Evolutionary conservation across 257 asterid genomes (phyloP).

Genomic region (Solanum sejunctum): DNA sequence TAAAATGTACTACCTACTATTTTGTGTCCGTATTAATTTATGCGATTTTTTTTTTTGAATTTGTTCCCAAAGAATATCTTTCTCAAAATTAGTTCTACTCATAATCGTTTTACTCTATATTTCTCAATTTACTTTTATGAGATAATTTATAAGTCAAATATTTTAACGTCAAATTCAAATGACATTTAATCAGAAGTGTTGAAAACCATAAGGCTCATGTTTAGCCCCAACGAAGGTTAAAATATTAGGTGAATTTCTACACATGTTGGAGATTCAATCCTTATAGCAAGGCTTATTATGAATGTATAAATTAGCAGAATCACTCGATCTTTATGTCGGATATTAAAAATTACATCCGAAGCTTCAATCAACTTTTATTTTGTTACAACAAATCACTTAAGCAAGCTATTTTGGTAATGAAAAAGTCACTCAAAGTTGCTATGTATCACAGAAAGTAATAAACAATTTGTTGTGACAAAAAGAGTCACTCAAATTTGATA

Average conservation of each 20-base stretch:
- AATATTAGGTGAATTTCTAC: neutral
- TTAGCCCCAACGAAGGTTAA: neutral
- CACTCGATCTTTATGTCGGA: too few relatives aligned
- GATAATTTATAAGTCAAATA: too few relatives aligned
- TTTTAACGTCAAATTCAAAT: too few relatives aligned
- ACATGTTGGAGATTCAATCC: too few relatives aligned
- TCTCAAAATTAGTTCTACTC: neutral
- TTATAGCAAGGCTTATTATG: too few relatives aligned
- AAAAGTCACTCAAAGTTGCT: neutral
- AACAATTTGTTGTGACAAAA: too few relatives aligned
- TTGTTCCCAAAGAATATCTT: neutral
- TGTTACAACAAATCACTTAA: neutral
- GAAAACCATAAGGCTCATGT: rapidly evolving
- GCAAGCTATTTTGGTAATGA: neutral
- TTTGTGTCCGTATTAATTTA: neutral
- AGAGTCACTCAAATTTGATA: neutral
- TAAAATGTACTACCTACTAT: neutral
- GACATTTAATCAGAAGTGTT: neutral
- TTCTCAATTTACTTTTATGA: too few relatives aligned
- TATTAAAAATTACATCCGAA: neutral
- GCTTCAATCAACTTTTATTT: neutral
- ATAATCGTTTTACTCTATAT: neutral
- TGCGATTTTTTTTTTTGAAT: neutral
- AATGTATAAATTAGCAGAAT: too few relatives aligned
- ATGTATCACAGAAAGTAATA: too few relatives aligned